These are phyloP conservation scores for Leptomonas pyrrhocoris DNA, from an alignment of 208 protist species.

Conservation along the genomic window DNA sequence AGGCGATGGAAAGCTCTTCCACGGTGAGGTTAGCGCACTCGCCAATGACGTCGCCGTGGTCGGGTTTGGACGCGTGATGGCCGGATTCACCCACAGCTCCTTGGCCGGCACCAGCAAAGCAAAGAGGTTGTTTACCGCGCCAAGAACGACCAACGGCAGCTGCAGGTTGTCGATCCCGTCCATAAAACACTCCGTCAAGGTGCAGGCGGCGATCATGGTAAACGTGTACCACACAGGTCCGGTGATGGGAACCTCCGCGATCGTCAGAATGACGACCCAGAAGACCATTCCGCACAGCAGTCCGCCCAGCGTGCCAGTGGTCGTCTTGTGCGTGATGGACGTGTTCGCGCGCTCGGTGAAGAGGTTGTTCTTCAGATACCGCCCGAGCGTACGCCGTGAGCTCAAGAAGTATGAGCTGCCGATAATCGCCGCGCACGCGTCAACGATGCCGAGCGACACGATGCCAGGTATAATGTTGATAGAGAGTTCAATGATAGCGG, in stretches of 20 bases:
- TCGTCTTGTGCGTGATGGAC: slow-evolving; percentile 91
- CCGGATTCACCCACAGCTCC: slow-evolving; percentile 58
- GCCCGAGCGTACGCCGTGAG: slow-evolving; percentile 66
- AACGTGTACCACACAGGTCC: slow-evolving; percentile 58
- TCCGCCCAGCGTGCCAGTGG: slow-evolving; percentile 77
- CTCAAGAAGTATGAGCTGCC: slow-evolving; percentile 76
- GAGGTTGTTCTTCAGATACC: slow-evolving; percentile 74
- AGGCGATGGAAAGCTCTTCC: slow-evolving; percentile 32
- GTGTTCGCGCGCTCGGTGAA: slow-evolving; percentile 82
- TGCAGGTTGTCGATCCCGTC: slow-evolving; percentile 91
- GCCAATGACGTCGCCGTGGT: slow-evolving; percentile 51
- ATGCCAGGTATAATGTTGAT: slow-evolving; percentile 87
- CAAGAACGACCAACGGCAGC: slow-evolving; percentile 83
- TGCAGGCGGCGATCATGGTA: slow-evolving; percentile 71
- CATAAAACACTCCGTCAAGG: slow-evolving; percentile 85
- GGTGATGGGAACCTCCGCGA: slow-evolving; percentile 55
- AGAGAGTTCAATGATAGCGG: slow-evolving; percentile 69
- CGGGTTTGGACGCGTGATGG: slow-evolving; percentile 48
- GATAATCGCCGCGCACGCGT: slow-evolving; percentile 82
- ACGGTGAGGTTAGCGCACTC: slow-evolving; percentile 49
- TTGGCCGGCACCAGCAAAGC: slow-evolving; percentile 48
- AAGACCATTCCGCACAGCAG: slow-evolving; percentile 75
- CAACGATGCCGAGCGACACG: slow-evolving; percentile 82
- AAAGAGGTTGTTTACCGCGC: slow-evolving; percentile 69
- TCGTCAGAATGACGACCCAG: slow-evolving; percentile 64